Evolutionary conservation across 306 rosid species (phyloP).

Genomic region (Cucumis melo): DNA sequence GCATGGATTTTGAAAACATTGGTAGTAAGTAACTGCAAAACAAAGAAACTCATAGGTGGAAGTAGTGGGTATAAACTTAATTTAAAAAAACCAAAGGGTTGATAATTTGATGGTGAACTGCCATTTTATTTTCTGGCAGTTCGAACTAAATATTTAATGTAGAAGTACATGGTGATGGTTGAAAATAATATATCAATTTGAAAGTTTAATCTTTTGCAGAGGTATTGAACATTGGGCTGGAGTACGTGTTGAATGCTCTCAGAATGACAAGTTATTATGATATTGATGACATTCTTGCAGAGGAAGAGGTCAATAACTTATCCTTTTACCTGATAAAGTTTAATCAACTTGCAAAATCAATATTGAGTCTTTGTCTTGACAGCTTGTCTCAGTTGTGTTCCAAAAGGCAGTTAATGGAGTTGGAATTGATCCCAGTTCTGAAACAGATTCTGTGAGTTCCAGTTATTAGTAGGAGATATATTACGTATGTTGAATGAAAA

Average conservation of each 20-base stretch:
- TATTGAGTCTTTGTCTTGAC: constrained; percentile 4
- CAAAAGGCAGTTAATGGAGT: constrained; percentile 74
- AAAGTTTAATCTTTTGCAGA: constrained; percentile 2
- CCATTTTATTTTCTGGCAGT: no score
- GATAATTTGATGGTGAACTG: no score
- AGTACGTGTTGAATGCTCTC: constrained; percentile 1
- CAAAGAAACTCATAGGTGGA: no score
- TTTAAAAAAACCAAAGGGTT: no score
- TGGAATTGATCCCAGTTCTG: constrained; percentile 80
- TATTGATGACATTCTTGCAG: constrained; percentile 64
- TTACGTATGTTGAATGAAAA: not conserved
- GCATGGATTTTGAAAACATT: no score
- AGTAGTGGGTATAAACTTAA: no score
- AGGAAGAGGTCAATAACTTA: constrained; percentile 51
- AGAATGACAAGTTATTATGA: constrained; percentile 69
- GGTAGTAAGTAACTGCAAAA: no score
- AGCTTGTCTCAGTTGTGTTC: constrained; percentile 61
- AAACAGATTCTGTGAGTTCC: constrained; percentile 49
- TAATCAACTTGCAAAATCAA: constrained; percentile 7
- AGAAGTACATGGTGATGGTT: not conserved
- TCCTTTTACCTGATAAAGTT: not conserved
- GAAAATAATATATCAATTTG: not conserved
- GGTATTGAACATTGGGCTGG: constrained; percentile 17
- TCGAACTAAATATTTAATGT: not conserved
- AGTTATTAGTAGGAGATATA: not conserved